A percentile compares a stretch with the other conserved stretches of the same genome.
phyloP scores from a whole-genome alignment of 371 early-diverging fungal genomes.

The Syncephalastrum monosporum region DNA sequence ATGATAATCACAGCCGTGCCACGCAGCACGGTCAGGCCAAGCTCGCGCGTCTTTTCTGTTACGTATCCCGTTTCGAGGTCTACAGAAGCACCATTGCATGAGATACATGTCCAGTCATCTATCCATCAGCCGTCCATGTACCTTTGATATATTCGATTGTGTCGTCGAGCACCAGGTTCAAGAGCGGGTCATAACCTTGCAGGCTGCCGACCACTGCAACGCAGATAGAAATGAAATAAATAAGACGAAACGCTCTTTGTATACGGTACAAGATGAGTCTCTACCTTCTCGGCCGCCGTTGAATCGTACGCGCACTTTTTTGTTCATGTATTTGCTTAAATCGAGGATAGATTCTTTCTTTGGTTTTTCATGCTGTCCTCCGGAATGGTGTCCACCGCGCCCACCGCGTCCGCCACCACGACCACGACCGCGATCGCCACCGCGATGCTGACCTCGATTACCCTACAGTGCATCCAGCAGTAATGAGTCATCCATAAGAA shows the following conservation, averaged over 20 bases:
- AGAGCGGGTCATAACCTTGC: constrained; percentile 91
- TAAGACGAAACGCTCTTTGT: background rate
- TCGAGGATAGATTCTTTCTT: constrained; percentile 92
- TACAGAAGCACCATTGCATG: constrained; percentile 18
- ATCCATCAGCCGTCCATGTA: constrained; percentile 23
- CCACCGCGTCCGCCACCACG: constrained; percentile 57
- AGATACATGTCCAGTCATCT: background rate
- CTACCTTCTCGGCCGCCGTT: constrained; percentile 94
- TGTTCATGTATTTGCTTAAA: constrained; percentile 89
- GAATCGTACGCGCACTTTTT: constrained; percentile 89
- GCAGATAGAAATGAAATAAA: constrained; percentile 10
- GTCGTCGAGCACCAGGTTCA: constrained; percentile 93
- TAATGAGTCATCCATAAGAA: no score
- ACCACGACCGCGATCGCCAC: constrained; percentile 53
- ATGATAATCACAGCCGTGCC: constrained; percentile 89
- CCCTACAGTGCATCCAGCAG: constrained; percentile 1
- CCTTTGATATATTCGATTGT: constrained; percentile 80
- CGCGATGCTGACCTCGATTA: constrained; percentile 29
- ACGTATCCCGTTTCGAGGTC: constrained; percentile 70
- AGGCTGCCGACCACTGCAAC: constrained; percentile 83
- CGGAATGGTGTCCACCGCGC: constrained; percentile 29
- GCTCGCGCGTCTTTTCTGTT: constrained; percentile 64
- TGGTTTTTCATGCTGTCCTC: constrained; percentile 58
- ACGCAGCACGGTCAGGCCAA: constrained; percentile 90
- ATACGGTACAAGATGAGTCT: background rate